Conservation (phyloP, 148 eudicot genomes). For the Agrostemma githago region DNA sequence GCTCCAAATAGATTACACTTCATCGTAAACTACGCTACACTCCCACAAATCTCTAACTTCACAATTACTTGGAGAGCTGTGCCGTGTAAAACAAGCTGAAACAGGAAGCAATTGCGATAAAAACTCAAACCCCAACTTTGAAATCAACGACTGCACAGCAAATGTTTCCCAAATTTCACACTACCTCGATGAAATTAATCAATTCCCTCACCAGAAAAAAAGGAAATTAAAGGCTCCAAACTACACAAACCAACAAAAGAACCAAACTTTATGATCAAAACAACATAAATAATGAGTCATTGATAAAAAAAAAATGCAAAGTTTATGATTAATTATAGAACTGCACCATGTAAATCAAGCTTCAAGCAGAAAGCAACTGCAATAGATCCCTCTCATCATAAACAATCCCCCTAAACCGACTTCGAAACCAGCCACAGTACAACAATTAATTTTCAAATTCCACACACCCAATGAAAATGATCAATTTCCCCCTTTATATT, state of each 20-base stretch:
- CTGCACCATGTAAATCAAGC: too few species aligned
- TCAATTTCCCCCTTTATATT: neutral
- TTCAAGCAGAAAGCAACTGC: too few species aligned
- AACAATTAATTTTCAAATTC: too few species aligned
- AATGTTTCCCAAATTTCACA: neutral
- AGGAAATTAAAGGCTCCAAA: neutral
- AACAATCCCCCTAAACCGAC: too few species aligned
- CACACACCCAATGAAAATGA: neutral
- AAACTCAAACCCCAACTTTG: neutral
- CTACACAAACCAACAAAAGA: slow-evolving; percentile 14
- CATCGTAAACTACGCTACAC: neutral
- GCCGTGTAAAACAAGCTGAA: neutral
- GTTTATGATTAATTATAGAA: neutral
- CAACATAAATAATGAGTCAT: neutral
- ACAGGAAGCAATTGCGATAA: slow-evolving; percentile 1
- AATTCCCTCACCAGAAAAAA: neutral
- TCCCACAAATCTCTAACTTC: neutral
- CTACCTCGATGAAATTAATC: neutral
- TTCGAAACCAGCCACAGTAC: too few species aligned
- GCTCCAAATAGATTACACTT: neutral
- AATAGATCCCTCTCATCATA: too few species aligned
- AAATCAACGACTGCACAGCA: neutral
- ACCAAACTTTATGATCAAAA: slow-evolving; percentile 7
- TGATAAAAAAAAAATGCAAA: neutral
- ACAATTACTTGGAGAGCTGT: neutral